A percentile compares a stretch with the other conserved stretches of the same genome.
Evolutionary conservation across 805 yeast genomes (phyloP).

Genomic region (Nakazawaea wyomingensis): DNA sequence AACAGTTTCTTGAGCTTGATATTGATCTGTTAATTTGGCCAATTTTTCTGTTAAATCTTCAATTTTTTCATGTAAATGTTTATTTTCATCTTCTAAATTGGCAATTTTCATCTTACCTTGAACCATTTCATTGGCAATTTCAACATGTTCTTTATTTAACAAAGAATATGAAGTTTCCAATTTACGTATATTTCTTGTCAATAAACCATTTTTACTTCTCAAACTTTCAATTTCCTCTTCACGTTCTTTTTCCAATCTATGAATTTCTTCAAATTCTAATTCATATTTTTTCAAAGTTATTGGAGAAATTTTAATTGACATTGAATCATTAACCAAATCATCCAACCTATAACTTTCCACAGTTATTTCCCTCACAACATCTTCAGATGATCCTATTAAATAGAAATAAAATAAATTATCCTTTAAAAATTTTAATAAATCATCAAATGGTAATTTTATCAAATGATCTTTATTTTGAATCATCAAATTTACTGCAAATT

Average conservation of each 20-base stretch:
- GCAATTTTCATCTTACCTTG: slow-evolving; percentile 72
- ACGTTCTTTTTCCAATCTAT: slow-evolving; percentile 58
- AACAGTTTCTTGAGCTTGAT: no score
- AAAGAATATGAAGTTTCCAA: slow-evolving; percentile 65
- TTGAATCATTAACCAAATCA: slow-evolving; percentile 73
- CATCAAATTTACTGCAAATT: slow-evolving; percentile 81
- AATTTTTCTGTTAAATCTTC: slow-evolving; percentile 39
- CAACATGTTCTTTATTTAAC: slow-evolving; percentile 78
- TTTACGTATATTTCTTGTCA: slow-evolving; percentile 67
- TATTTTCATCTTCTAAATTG: slow-evolving; percentile 69
- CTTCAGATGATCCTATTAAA: slow-evolving; percentile 30
- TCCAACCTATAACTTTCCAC: slow-evolving; percentile 53
- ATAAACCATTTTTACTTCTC: slow-evolving; percentile 60
- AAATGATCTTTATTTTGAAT: slow-evolving; percentile 57
- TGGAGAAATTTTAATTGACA: slow-evolving; percentile 69
- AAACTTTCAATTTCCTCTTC: slow-evolving; percentile 56
- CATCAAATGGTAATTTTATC: slow-evolving; percentile 65
- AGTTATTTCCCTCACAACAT: slow-evolving; percentile 15
- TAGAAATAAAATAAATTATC: slow-evolving; percentile 73
- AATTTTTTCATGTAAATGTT: slow-evolving; percentile 47
- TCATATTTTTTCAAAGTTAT: slow-evolving; percentile 64
- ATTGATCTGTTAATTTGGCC: slow-evolving; percentile 23
- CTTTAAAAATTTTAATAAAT: slow-evolving; percentile 70
- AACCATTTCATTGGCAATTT: slow-evolving; percentile 83
- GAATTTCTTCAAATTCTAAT: slow-evolving; percentile 72